These are phyloP conservation scores for Plasmodium knowlesi DNA, from an alignment of 169 alveolate genomes.

Conservation along the genomic window DNA sequence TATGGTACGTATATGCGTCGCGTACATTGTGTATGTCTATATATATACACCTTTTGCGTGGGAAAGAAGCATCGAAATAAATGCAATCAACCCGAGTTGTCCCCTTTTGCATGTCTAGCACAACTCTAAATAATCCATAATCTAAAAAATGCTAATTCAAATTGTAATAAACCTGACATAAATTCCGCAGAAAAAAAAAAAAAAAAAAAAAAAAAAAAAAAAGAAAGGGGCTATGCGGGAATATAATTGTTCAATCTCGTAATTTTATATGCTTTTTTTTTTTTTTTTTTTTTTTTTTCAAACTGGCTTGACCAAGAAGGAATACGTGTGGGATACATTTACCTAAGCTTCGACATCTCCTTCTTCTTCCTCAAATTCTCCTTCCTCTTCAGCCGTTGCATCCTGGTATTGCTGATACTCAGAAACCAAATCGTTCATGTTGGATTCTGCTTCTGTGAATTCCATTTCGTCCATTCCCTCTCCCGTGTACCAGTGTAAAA, in stretches of 20 bases:
- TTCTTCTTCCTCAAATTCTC: constrained; percentile 74
- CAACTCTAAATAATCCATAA: neutral
- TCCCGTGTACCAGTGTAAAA: constrained; percentile 98
- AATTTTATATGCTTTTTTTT: neutral
- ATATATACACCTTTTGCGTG: neutral
- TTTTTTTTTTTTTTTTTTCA: neutral
- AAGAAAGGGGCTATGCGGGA: neutral
- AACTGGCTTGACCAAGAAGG: neutral
- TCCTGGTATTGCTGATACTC: constrained; percentile 99
- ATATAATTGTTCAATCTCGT: neutral
- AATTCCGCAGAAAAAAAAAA: constrained; percentile 18
- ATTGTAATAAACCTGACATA: constrained; percentile 27
- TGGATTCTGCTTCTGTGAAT: constrained; percentile 98
- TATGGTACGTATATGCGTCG: neutral
- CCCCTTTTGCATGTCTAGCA: neutral
- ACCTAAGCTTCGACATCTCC: constrained; percentile 75
- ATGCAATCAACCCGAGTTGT: constrained; percentile 14
- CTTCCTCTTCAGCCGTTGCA: constrained; percentile 97
- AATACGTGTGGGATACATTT: neutral
- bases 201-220: constrained; percentile 1
- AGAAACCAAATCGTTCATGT: constrained; percentile 97
- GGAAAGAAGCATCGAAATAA: neutral
- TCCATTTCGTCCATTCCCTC: constrained; percentile 99
- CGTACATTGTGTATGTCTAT: neutral
- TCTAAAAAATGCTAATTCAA: constrained; percentile 9